Evolutionary conservation across 2,329 filamentous ascomycete genomes (phyloP), one percentile per base, ranked within the genome.

Genomic region (Penicillium vulpinum): DNA sequence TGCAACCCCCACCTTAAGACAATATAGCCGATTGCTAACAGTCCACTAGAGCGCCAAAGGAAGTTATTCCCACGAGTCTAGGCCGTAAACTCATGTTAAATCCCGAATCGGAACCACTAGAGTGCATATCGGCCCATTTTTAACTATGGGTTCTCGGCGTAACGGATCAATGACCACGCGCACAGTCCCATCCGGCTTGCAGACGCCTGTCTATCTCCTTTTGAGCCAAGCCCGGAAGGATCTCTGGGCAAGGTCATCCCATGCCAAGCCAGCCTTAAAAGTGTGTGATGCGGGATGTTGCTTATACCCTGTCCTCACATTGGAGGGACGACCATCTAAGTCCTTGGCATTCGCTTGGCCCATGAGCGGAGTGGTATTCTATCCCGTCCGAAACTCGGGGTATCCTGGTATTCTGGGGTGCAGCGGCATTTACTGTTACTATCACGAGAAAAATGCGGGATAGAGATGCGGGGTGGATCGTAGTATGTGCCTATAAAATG

Each of bases 271-370:
- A 54, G 53, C 44, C 29, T 40, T 54, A 57, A 51, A n/a, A 51
- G 46, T 49, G 29, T 22, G 33, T 15, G 18, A 26, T 41, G 47
- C 54, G 56, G 56, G 41, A 56, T 56, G 28, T 53, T 31, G 24
- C 35, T 56, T 53, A 40, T 57, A 59, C 60, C 6, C 35, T 33
- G 40, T 46, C 26, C 36, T 52, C 6, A 29, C n/a, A 61, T 59
- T 59, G 60, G 60, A 52, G 50, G 56, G 46, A 63, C 48, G 51
- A 55, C 51, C 43, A 58, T 53, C 57, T 41, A 62, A 57, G 49
- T 29, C 51, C 65, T 67, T 68, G 64, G 64, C 65, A 44, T 18
- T n/a, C 56, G 55, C 63, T 67, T 67, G 64, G 65, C 60, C 48
- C 43, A 46, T 53, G 26, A 54, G 36, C 56, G 50, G 54, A 62